Evolutionary conservation across 202 grass and related monocot genomes (phyloP), one percentile per base, ranked within the genome.

Genomic region (Miscanthus sacchariflorus): DNA sequence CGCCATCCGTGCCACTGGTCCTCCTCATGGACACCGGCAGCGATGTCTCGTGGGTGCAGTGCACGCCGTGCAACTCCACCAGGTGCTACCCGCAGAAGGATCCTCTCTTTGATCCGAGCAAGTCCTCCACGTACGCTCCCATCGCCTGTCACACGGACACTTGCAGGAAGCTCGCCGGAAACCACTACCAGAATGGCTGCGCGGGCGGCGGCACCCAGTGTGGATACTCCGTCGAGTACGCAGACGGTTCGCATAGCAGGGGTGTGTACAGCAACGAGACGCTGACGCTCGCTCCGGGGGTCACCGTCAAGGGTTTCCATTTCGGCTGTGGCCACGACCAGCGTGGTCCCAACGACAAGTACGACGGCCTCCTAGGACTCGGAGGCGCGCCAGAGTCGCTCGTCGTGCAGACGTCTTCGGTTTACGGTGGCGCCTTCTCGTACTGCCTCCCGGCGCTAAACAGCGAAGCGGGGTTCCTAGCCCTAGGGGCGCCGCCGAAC

Each of bases 11-110:
- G 2, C 23, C 54, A 33, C 88, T 86, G 76, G 72, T 45, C 2
- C 7, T 95, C 7, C 19, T 78, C 38, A 48, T 95, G 11, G 88
- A 95, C 90, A 95, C 85, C 35, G 90, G 85, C 65, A 92, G 90
- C 79, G 90, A 88, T 52, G n/a, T 95, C 38, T 68, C 81, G 13
- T 95, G 93, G 93, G 77, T 92, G 42, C 90, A 92, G 50, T 92
- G 93, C 79, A 0, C 15, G 74, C 90, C 93, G 0, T 95, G 93
- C 88, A 35, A 50, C 73, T 3, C 46, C 76, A 61, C 25, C 9
- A 6, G 15, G 6, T 92, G 88, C 64, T 92, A 81, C 84, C 27
- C 49, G 1, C 84, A 92, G 81, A 90, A 83, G 7, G 79, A 90
- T 14, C 85, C 79, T 1, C 7, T 88, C 0, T 95, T 95, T 3